A percentile compares a stretch with the other conserved stretches of the same genome.
phyloP scores from a whole-genome alignment of 2,329 filamentous ascomycete species.

The Verticillium albo-atrum region DNA sequence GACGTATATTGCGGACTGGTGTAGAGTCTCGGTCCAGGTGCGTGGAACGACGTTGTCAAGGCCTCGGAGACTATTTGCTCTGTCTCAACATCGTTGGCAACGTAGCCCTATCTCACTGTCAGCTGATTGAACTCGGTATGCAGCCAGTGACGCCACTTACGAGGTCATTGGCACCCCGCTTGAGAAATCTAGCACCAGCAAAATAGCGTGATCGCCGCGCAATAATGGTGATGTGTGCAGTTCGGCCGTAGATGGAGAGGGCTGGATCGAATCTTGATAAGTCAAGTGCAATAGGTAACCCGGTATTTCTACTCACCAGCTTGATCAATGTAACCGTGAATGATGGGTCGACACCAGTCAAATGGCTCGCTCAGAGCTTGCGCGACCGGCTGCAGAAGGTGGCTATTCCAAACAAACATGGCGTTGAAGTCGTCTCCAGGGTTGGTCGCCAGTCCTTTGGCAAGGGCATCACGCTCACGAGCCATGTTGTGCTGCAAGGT shows the following conservation, averaged over 20 bases:
- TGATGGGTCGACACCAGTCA: conserved; percentile 94
- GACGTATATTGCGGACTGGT: conserved; percentile 91
- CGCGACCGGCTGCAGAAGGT: conserved; percentile 74
- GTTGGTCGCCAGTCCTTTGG: conserved; percentile 56
- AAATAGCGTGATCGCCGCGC: conserved; percentile 89
- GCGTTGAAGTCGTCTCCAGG: conserved; percentile 69
- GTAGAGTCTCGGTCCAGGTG: conserved; percentile 78
- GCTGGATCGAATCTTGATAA: conserved; percentile 30
- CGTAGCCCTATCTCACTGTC: conserved; percentile 62
- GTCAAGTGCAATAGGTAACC: background rate
- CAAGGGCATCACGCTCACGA: conserved; percentile 67
- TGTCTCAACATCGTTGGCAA: conserved; percentile 97
- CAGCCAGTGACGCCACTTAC: conserved; percentile 22
- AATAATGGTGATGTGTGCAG: conserved; percentile 89
- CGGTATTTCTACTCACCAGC: conserved; percentile 40
- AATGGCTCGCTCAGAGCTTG: conserved; percentile 71
- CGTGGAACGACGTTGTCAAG: conserved; percentile 91
- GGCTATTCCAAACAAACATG: conserved; percentile 98
- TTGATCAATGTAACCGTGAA: conserved; percentile 95
- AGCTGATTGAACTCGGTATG: background rate
- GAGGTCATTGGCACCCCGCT: conserved; percentile 88
- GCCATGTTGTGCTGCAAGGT: conserved; percentile 91
- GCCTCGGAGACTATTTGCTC: conserved; percentile 97
- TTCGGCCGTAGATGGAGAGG: conserved; percentile 79
- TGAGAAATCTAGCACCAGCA: conserved; percentile 89